These are phyloP conservation scores for Macrotyloma uniflorum DNA, from an alignment of 306 rosid species.

Conservation along the genomic window DNA sequence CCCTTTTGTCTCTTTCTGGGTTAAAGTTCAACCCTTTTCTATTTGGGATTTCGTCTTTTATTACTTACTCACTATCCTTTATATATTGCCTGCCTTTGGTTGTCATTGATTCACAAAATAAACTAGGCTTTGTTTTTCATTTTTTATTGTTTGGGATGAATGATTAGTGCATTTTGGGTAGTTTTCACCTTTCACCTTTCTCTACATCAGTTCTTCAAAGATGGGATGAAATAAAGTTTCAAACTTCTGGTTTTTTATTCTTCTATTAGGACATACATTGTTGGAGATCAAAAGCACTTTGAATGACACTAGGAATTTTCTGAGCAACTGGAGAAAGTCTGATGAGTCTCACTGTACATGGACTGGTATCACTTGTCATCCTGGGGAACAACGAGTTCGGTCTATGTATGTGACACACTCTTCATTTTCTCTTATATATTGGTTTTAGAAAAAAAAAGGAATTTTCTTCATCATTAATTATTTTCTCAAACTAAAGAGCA, in stretches of 20 bases:
- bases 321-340: constrained; percentile 67
- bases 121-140: not conserved
- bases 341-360: constrained; percentile 89
- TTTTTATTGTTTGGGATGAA: not conserved
- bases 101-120: not conserved
- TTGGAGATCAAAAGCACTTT: constrained; percentile 73
- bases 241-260: constrained; percentile 24
- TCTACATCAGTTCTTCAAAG: not conserved
- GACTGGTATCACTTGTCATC: constrained; percentile 89
- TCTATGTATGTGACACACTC: constrained; percentile 58
- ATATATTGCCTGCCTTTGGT: not conserved
- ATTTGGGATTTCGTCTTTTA: not conserved
- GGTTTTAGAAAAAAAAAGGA: not conserved
- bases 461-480: not conserved
- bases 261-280: constrained; percentile 67
- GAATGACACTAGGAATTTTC: constrained; percentile 74
- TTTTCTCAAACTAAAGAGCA: not conserved
- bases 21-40: not conserved
- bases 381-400: constrained; percentile 69
- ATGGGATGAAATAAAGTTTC: constrained; percentile 6
- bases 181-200: not conserved
- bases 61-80: not conserved
- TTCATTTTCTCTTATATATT: not conserved
- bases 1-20: not conserved
- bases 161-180: not conserved